phyloP scores from a whole-genome alignment of 1,284 basidiomycete species.

The Agaricales sp. region DNA sequence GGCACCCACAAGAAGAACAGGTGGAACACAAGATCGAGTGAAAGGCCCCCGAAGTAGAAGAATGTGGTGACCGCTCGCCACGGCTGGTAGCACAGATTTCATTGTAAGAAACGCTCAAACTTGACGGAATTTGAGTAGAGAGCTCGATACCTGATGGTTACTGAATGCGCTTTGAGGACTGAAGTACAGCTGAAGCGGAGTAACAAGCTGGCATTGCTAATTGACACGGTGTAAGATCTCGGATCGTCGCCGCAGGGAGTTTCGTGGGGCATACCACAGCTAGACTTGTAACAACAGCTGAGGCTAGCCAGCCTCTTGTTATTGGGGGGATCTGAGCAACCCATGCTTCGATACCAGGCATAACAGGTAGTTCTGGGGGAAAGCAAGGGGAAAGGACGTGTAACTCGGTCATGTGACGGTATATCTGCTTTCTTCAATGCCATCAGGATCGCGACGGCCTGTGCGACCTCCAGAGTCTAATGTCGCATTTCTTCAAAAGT shows the following conservation, averaged over 20 bases:
- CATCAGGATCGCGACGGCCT: too few relatives aligned
- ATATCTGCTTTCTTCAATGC: too few relatives aligned
- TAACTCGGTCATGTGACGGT: background rate
- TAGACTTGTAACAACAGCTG: slow-evolving; percentile 70
- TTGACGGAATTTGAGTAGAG: background rate
- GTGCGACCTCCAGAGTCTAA: too few relatives aligned
- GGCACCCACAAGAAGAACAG: slow-evolving; percentile 89
- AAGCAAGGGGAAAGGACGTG: background rate
- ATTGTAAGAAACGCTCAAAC: background rate
- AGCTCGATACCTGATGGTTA: slow-evolving; percentile 59
- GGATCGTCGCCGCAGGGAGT: slow-evolving; percentile 7
- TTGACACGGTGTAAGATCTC: background rate
- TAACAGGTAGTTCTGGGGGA: slow-evolving; percentile 17
- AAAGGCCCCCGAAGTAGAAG: slow-evolving; percentile 91
- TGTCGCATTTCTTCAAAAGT: too few relatives aligned
- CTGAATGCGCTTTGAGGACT: slow-evolving; percentile 77
- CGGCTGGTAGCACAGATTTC: slow-evolving; percentile 33
- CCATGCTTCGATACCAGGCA: slow-evolving; percentile 80
- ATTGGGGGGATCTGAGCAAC: slow-evolving; percentile 83
- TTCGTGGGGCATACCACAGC: slow-evolving; percentile 58
- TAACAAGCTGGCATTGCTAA: slow-evolving; percentile 87
- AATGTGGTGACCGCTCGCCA: slow-evolving; percentile 91
- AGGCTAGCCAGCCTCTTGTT: slow-evolving; percentile 73
- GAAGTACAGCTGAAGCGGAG: slow-evolving; percentile 87
- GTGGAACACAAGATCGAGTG: slow-evolving; percentile 93